Conservation (phyloP, 768 basidiomycete genomes). For the Lactarius psammicola region DNA sequence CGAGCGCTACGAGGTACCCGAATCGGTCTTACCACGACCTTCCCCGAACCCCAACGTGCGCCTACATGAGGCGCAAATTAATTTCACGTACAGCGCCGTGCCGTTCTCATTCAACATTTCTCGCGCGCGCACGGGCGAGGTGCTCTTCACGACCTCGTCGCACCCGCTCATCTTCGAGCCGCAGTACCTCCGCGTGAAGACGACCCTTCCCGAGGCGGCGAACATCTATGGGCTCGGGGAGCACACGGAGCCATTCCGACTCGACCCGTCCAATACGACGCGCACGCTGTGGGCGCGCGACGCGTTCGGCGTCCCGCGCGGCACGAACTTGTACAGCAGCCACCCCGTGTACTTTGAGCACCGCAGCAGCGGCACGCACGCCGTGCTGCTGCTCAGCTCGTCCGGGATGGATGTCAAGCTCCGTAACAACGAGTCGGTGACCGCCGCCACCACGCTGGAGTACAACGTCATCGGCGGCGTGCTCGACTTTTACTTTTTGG, state of each 20-base stretch:
- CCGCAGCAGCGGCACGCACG: slow-evolving; percentile 60
- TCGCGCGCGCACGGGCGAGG: slow-evolving; percentile 48
- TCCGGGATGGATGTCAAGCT: slow-evolving; percentile 80
- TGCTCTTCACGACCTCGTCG: slow-evolving; percentile 59
- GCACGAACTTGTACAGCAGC: slow-evolving; percentile 67
- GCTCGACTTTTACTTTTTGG: slow-evolving; percentile 75
- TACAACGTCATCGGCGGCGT: slow-evolving; percentile 79
- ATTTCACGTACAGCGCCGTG: slow-evolving; percentile 56
- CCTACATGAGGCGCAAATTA: slow-evolving; percentile 43
- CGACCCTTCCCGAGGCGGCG: slow-evolving; percentile 52
- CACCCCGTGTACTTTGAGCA: slow-evolving; percentile 77
- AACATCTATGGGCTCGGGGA: slow-evolving; percentile 83
- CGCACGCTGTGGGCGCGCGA: slow-evolving; percentile 67
- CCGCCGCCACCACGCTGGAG: slow-evolving; percentile 47
- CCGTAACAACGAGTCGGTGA: slow-evolving; percentile 34
- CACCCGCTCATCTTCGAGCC: slow-evolving; percentile 71
- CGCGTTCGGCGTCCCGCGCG: slow-evolving; percentile 53
- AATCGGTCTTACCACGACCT: slow-evolving; percentile 58
- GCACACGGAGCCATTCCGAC: slow-evolving; percentile 63
- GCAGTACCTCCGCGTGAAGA: slow-evolving; percentile 74
- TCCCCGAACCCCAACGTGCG: slow-evolving; percentile 33
- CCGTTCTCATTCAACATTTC: slow-evolving; percentile 63
- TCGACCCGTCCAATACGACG: slow-evolving; percentile 43
- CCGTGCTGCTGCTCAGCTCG: slow-evolving; percentile 65
- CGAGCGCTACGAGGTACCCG: slow-evolving; percentile 62